These are phyloP conservation scores for Hypholoma sublateritium DNA, from an alignment of 768 basidiomycete species.

Conservation along the genomic window DNA sequence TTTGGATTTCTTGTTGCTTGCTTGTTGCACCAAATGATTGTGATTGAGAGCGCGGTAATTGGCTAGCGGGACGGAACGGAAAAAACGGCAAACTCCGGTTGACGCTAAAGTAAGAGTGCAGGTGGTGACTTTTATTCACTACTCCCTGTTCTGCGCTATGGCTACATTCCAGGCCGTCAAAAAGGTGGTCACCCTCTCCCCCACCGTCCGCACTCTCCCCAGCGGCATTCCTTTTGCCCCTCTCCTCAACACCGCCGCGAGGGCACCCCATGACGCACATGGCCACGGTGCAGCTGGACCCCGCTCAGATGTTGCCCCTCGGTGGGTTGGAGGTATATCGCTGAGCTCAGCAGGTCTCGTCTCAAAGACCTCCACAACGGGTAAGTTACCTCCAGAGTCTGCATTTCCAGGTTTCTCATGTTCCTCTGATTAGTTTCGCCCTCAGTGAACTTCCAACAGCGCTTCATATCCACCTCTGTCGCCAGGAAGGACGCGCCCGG, in stretches of 20 bases:
- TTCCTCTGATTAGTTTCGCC: slow-evolving; percentile 43
- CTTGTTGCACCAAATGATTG: too few relatives aligned
- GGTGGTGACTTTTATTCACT: slow-evolving; percentile 23
- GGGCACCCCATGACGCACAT: slow-evolving; percentile 61
- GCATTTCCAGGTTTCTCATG: slow-evolving; percentile 3
- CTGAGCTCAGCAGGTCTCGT: slow-evolving; percentile 53
- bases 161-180: slow-evolving; percentile 71
- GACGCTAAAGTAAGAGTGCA: slow-evolving; percentile 21
- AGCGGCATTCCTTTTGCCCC: slow-evolving; percentile 80
- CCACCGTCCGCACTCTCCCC: slow-evolving; percentile 77
- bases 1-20: too few relatives aligned
- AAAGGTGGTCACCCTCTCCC: slow-evolving; percentile 80
- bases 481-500: slow-evolving; percentile 68
- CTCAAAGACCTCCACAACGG: slow-evolving; percentile 60
- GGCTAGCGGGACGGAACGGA: slow-evolving; percentile 41
- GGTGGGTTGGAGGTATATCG: slow-evolving; percentile 61
- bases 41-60: slow-evolving; percentile 9
- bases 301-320: slow-evolving; percentile 62
- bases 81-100: slow-evolving; percentile 34
- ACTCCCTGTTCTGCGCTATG: slow-evolving; percentile 41
- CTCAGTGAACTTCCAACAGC: slow-evolving; percentile 57
- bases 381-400: slow-evolving; percentile 40
- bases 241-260: slow-evolving; percentile 69
- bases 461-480: slow-evolving; percentile 78
- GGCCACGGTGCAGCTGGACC: slow-evolving; percentile 53